Conservation (phyloP, 2,329 filamentous ascomycete genomes). For the Pleomassaria siparia region DNA sequence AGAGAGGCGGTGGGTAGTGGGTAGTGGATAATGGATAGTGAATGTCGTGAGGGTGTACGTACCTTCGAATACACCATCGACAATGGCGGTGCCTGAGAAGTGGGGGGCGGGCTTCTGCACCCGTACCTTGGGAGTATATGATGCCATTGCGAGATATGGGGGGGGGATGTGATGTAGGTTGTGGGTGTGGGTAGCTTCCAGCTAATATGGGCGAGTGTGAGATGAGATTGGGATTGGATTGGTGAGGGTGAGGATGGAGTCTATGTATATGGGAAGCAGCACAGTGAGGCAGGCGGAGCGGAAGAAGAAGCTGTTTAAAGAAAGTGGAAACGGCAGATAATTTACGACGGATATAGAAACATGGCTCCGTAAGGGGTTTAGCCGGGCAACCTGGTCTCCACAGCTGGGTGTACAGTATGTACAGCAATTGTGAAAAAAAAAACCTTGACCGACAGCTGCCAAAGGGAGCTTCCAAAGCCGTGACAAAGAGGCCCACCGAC, state of each 20-base stretch:
- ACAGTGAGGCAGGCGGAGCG: constrained; percentile 4
- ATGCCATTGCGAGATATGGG: constrained; percentile 27
- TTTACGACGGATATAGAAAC: constrained; percentile 31
- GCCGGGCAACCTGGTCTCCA: constrained; percentile 10
- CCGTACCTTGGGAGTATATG: constrained; percentile 41
- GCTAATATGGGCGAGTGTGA: too few relatives aligned
- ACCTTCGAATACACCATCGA: constrained; percentile 46
- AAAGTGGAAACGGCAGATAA: constrained; percentile 30
- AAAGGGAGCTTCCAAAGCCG: neutral
- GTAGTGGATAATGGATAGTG: too few relatives aligned
- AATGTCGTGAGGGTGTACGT: constrained; percentile 11
- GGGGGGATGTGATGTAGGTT: too few relatives aligned
- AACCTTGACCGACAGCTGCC: neutral
- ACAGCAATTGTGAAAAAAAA: neutral
- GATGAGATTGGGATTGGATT: neutral
- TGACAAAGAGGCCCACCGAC: too few relatives aligned
- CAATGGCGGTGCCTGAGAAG: constrained; percentile 42
- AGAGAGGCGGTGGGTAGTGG: neutral
- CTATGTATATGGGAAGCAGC: constrained; percentile 8
- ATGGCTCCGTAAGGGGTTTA: constrained; percentile 23
- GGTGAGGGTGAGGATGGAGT: constrained; percentile 10
- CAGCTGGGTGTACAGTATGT: neutral
- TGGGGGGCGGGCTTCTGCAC: constrained; percentile 44
- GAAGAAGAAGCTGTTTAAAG: constrained; percentile 5
- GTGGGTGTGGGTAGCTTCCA: too few relatives aligned